Conservation (phyloP, 176 grass and related monocot genomes). For the Tuctoria greenei region DNA sequence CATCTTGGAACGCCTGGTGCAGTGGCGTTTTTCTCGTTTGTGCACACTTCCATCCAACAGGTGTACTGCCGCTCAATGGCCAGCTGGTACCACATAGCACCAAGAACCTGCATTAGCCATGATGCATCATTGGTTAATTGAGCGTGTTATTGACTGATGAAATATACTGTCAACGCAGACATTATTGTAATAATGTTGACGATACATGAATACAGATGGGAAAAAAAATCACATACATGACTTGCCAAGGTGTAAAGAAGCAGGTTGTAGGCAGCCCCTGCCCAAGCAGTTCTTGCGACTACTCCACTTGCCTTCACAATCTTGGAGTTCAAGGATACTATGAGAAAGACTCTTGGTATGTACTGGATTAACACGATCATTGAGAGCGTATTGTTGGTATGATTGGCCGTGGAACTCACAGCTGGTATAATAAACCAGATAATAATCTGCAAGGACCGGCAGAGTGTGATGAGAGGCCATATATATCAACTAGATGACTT, state of each 20-base stretch:
- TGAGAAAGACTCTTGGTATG: slow-evolving; percentile 84
- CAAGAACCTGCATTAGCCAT: slow-evolving; percentile 57
- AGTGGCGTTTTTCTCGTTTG: slow-evolving; percentile 42
- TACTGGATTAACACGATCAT: slow-evolving; percentile 89
- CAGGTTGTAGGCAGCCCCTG: slow-evolving; percentile 86
- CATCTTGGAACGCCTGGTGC: slow-evolving; percentile 18
- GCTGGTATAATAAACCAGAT: slow-evolving; percentile 90
- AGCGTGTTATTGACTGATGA: no score
- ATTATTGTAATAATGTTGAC: neutral
- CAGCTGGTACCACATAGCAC: slow-evolving; percentile 87
- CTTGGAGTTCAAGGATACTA: slow-evolving; percentile 69
- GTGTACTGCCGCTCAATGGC: slow-evolving; percentile 91
- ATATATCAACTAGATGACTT: neutral
- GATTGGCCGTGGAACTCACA: slow-evolving; percentile 64
- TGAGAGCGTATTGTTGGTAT: slow-evolving; percentile 85
- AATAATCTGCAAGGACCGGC: slow-evolving; percentile 61
- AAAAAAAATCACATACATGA: slow-evolving; percentile 50
- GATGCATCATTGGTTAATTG: no score
- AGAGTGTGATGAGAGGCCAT: neutral
- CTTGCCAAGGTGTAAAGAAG: slow-evolving; percentile 92
- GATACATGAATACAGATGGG: neutral
- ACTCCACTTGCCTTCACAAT: slow-evolving; percentile 86
- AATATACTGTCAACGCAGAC: neutral
- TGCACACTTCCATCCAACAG: slow-evolving; percentile 69
- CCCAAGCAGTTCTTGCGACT: slow-evolving; percentile 78